Evolutionary conservation across 345 rosid species (phyloP).

Genomic region (Mercurialis annua): DNA sequence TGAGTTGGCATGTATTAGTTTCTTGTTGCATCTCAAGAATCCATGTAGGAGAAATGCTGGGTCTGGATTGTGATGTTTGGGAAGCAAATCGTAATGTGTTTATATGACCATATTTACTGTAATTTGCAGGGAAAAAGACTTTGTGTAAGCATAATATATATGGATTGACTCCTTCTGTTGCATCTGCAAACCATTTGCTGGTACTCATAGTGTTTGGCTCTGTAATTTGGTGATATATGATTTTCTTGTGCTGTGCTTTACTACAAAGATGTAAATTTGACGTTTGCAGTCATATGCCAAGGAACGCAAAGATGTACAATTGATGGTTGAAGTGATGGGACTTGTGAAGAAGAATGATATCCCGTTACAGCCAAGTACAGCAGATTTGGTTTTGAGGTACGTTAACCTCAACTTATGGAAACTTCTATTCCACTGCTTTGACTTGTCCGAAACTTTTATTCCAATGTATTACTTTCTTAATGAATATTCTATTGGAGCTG

Average conservation of each 20-base stretch:
- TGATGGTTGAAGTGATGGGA: conserved; percentile 67
- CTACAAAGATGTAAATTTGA: background rate
- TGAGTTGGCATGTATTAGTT: conserved; percentile 10
- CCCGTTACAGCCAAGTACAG: conserved; percentile 72
- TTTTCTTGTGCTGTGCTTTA: conserved; percentile 12
- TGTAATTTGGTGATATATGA: conserved; percentile 7
- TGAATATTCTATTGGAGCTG: background rate
- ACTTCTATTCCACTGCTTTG: background rate
- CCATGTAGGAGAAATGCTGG: background rate
- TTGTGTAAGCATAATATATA: conserved; percentile 76
- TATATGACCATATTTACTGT: background rate
- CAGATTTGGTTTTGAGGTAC: conserved; percentile 76
- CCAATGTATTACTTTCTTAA: conserved; percentile 6
- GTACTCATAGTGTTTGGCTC: conserved; percentile 28
- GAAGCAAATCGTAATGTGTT: background rate
- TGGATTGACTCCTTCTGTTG: conserved; percentile 70
- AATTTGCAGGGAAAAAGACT: conserved; percentile 70
- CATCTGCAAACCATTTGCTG: conserved; percentile 78
- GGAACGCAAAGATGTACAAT: conserved; percentile 44
- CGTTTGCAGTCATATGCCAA: conserved; percentile 62
- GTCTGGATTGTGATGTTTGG: conserved; percentile 11
- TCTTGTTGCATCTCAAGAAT: background rate
- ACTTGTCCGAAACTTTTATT: background rate
- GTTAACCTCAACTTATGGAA: background rate
- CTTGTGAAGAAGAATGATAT: conserved; percentile 57